Base-by-base conservation (phyloP, 495 filamentous ascomycete species). In the Penicillium dipodomyicola region DNA sequence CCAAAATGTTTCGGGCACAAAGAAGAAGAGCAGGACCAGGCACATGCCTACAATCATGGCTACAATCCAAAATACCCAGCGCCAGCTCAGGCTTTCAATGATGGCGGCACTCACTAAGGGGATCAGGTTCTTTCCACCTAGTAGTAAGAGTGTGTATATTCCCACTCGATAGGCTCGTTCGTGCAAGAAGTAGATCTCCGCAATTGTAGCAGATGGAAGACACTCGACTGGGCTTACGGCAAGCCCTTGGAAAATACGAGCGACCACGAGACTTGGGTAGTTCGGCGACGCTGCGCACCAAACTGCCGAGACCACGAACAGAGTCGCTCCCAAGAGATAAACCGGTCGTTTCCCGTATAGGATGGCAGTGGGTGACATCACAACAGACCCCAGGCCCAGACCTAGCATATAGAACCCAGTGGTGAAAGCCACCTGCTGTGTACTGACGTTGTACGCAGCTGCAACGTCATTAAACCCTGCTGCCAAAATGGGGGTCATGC, bases 321-420 rank as follows among this genome's bases (percentile, higher is more conserved):
- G 67, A 6, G 88, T 72, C 0, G 88, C 84, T 3, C 91, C 84
- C 30, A 85, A 77, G 11, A 98, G 83, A 67, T 98, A 98, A 1
- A 98, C 90, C 0, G 92, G 92, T 11, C 94, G 82, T 67, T 97
- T 97, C 0, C 94, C 94, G 57, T 74, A 96, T 0, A 97, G 68
- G 57, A 97, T 96, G 10, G 94, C 94, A 0, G 94, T 96, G 5
- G 94, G 94, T 4, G 89, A 93, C 64, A 87, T 84, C 44, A 97
- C 64, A 12, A 96, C 83, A 19, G 84, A 91, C 5, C 93, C 93
- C 2, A 97, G 55, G 2, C 93, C 94, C 22, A 97, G 77, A 2
- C 94, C 94, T 83, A 96, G 77, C 94, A 98, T 98, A 69, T 91
- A 97, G 14, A 98, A 72, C 0, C 94, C 94, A 1, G 94, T 96